A percentile compares a stretch with the other conserved stretches of the same genome.
phyloP scores from a whole-genome alignment of 164 flowering plant genomes.

The Magnolia kwangsiensis region DNA sequence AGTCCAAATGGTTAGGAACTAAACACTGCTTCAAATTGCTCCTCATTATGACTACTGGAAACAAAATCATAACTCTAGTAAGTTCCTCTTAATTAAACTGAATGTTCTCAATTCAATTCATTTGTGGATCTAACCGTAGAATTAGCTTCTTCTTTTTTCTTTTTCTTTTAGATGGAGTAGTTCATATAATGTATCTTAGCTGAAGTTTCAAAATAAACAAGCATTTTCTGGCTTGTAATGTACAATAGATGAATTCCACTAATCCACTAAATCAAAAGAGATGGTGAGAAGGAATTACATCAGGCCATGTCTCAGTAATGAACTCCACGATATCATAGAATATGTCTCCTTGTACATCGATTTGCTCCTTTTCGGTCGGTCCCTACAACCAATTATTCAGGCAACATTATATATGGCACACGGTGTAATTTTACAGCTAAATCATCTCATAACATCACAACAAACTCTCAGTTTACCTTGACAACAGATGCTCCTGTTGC shows the following conservation, averaged over 20 bases:
- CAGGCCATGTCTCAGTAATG: slow-evolving; percentile 90
- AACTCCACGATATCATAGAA: slow-evolving; percentile 87
- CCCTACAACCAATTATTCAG: slow-evolving; percentile 45
- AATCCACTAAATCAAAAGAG: not conserved
- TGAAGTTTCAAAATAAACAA: not conserved
- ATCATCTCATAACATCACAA: not conserved
- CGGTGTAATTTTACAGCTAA: not conserved
- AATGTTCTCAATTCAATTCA: too few relatives aligned
- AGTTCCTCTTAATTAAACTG: too few relatives aligned
- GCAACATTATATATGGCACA: slow-evolving; percentile 4
- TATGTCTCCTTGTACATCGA: slow-evolving; percentile 98
- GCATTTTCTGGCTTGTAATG: not conserved
- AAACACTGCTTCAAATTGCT: too few relatives aligned
- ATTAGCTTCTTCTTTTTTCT: too few relatives aligned
- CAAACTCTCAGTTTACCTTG: slow-evolving; percentile 47
- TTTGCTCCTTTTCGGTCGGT: slow-evolving; percentile 95
- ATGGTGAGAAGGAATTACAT: slow-evolving; percentile 42
- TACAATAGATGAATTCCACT: not conserved
- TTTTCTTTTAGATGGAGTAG: not conserved
- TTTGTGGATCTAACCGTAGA: too few relatives aligned
- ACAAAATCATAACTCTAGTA: too few relatives aligned
- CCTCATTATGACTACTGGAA: too few relatives aligned
- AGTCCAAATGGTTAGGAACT: too few relatives aligned
- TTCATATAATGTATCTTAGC: not conserved
- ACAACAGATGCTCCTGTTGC: slow-evolving; percentile 99